A percentile compares a stretch with the other conserved stretches of the same genome.
These are phyloP conservation scores for Saccharomyces jurei DNA, from an alignment of 805 yeast species.

Conservation along the genomic window DNA sequence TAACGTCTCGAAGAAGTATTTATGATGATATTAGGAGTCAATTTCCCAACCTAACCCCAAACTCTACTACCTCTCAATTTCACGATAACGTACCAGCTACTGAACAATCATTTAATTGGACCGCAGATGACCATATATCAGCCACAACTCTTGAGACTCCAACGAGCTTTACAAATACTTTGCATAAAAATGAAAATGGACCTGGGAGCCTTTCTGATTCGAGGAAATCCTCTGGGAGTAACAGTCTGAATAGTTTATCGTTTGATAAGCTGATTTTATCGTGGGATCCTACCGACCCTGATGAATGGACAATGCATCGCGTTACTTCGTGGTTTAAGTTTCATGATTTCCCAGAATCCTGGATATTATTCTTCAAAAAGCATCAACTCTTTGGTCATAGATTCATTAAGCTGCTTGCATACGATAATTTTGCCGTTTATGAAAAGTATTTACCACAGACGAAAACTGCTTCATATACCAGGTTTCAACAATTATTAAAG, in stretches of 20 bases:
- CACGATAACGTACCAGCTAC: neutral
- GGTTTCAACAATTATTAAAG: conserved; percentile 48
- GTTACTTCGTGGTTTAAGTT: conserved; percentile 60
- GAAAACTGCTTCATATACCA: conserved; percentile 44
- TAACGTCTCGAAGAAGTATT: neutral
- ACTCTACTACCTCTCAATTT: neutral
- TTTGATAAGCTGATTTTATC: conserved; percentile 28
- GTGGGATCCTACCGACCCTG: conserved; percentile 47
- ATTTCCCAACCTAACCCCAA: neutral
- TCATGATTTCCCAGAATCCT: conserved; percentile 62
- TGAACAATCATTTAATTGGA: neutral
- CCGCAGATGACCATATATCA: neutral
- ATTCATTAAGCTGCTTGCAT: conserved; percentile 60
- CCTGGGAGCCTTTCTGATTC: conserved; percentile 4
- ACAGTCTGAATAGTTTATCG: conserved; percentile 18
- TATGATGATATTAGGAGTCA: neutral
- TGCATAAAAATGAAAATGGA: neutral
- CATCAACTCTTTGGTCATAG: conserved; percentile 52
- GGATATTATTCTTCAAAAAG: conserved; percentile 59
- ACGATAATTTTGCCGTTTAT: conserved; percentile 45
- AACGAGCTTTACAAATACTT: neutral
- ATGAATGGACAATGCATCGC: conserved; percentile 65
- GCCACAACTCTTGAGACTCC: neutral
- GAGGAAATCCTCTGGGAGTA: conserved; percentile 22
- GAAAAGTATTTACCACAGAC: conserved; percentile 36